Percentiles rank a stretch among this genome's conserved stretches.
Evolutionary conservation across 208 protist genomes (phyloP).

Genomic region (Crithidia sp.): DNA sequence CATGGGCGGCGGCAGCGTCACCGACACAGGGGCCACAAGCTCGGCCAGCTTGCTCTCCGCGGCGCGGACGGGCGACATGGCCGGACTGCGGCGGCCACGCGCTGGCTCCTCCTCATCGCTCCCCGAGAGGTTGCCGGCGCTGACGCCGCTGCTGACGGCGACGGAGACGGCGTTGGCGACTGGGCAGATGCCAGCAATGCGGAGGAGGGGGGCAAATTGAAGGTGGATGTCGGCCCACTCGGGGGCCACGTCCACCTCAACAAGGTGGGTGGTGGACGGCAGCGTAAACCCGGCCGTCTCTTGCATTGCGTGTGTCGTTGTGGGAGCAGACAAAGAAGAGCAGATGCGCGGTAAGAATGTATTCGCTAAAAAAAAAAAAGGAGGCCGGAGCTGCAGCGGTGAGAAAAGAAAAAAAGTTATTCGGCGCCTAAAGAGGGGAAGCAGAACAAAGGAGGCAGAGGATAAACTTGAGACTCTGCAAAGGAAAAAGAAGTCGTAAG

Average conservation of each 20-base stretch:
- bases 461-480: too few species aligned
- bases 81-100: slow-evolving; percentile 25
- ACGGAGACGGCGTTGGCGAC: not conserved
- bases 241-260: slow-evolving; percentile 32
- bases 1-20: slow-evolving; percentile 37
- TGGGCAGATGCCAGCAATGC: slow-evolving; percentile 29
- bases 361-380: too few species aligned
- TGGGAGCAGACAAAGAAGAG: too few species aligned
- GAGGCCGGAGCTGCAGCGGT: too few species aligned
- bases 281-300: slow-evolving; percentile 14
- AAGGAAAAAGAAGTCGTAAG: too few species aligned
- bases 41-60: slow-evolving; percentile 25
- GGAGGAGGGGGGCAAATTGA: slow-evolving; percentile 38
- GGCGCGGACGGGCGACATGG: slow-evolving; percentile 16
- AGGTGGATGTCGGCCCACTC: slow-evolving; percentile 38
- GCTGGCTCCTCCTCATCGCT: slow-evolving; percentile 28
- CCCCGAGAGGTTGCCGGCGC: slow-evolving; percentile 7
- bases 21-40: slow-evolving; percentile 35
- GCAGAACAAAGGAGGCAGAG: too few species aligned
- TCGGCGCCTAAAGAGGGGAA: too few species aligned
- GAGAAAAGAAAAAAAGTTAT: too few species aligned
- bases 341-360: too few species aligned
- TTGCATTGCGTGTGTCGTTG: slow-evolving; percentile 6
- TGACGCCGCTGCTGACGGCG: slow-evolving; percentile 7
- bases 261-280: slow-evolving; percentile 17